Percentiles rank a stretch among this genome's conserved stretches.
phyloP scores from a whole-genome alignment of 768 basidiomycete genomes.

The Collybiopsis luxurians region DNA sequence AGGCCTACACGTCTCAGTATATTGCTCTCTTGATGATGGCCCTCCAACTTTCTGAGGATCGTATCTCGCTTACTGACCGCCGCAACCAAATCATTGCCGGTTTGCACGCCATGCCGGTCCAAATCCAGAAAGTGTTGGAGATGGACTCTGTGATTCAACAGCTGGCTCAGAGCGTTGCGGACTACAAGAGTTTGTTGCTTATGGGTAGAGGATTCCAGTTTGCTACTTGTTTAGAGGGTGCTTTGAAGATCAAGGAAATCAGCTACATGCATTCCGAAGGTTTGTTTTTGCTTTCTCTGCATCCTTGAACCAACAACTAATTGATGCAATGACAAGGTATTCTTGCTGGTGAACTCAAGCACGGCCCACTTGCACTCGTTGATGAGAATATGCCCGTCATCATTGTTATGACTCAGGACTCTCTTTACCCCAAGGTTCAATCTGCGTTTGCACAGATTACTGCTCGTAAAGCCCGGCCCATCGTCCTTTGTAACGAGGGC shows the following conservation, averaged over 20 bases:
- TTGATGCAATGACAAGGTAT: conserved; percentile 53
- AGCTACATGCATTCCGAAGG: conserved; percentile 88
- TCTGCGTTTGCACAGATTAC: conserved; percentile 96
- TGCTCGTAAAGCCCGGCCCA: conserved; percentile 92
- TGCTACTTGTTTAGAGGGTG: conserved; percentile 97
- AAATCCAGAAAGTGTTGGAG: conserved; percentile 85
- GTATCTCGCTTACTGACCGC: conserved; percentile 87
- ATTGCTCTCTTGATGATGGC: conserved; percentile 98
- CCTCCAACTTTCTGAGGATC: conserved; percentile 96
- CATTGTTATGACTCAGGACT: conserved; percentile 99
- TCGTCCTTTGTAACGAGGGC: conserved; percentile 93
- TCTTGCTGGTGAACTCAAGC: conserved; percentile 97
- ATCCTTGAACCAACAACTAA: not conserved
- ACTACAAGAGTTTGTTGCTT: conserved; percentile 85
- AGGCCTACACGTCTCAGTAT: conserved; percentile 99
- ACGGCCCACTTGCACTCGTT: conserved; percentile 95
- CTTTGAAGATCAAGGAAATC: conserved; percentile 99
- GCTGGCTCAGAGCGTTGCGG: conserved; percentile 75
- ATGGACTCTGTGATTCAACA: conserved; percentile 75
- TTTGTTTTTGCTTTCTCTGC: conserved; percentile 19
- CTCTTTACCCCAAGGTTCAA: conserved; percentile 97
- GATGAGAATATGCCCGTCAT: conserved; percentile 99
- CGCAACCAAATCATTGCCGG: conserved; percentile 92
- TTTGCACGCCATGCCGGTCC: conserved; percentile 83
- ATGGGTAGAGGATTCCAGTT: conserved; percentile 99